Evolutionary conservation across 2,329 filamentous ascomycete genomes (phyloP).

Genomic region (Epichloe festucae): DNA sequence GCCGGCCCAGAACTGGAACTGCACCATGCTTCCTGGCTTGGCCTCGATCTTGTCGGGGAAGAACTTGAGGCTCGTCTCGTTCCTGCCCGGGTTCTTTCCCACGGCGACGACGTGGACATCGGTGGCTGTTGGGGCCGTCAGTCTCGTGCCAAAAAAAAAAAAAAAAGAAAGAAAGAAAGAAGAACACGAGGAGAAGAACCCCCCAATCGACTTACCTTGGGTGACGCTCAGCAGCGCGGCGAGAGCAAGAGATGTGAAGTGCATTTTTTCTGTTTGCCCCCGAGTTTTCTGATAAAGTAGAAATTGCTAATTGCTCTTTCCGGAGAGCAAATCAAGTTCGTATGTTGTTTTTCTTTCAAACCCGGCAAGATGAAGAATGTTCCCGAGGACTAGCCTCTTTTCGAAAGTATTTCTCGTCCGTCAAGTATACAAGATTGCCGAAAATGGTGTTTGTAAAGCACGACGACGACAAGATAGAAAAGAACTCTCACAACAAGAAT

Average conservation of each 20-base stretch:
- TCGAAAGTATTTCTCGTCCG: neutral
- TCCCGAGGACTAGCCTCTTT: conserved; percentile 33
- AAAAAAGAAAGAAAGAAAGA: too few relatives aligned
- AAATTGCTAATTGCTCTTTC: conserved; percentile 1
- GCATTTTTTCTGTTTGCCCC: conserved; percentile 24
- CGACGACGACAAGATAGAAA: neutral
- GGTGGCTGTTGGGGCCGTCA: conserved; percentile 14
- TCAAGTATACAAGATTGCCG: too few relatives aligned
- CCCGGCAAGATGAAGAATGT: too few relatives aligned
- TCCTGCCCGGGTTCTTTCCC: conserved; percentile 35
- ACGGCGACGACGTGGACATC: conserved; percentile 54
- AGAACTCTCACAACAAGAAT: neutral
- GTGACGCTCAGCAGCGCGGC: conserved; percentile 35
- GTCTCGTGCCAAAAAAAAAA: neutral
- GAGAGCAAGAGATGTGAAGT: conserved; percentile 33
- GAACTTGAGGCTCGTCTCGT: conserved; percentile 41
- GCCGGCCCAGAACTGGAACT: conserved; percentile 52
- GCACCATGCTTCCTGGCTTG: conserved; percentile 47
- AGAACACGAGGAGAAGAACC: too few relatives aligned
- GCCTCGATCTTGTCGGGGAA: conserved; percentile 54
- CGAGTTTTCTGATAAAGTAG: too few relatives aligned
- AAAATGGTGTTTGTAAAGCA: too few relatives aligned
- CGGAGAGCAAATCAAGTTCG: conserved; percentile 3
- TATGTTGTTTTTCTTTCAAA: too few relatives aligned
- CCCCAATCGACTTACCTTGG: conserved; percentile 24